phyloP scores from a whole-genome alignment of 1,284 basidiomycete species.

The Puccinia polysora region DNA sequence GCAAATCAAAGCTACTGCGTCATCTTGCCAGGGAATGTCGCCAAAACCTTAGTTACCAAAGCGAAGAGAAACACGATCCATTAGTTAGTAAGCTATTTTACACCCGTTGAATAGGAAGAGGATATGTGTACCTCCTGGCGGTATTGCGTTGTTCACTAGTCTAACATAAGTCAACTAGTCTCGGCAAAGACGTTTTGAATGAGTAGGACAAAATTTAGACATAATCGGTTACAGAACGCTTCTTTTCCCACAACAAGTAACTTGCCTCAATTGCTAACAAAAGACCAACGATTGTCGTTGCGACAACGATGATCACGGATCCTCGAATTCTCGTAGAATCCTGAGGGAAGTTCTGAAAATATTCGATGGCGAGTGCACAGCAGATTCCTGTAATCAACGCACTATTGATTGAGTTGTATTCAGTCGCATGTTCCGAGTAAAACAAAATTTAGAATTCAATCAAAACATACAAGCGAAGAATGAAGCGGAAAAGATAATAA shows the following conservation, averaged over 20 bases:
- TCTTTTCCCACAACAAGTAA: no score
- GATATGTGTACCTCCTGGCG: conserved; percentile 29
- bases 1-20: conserved; percentile 41
- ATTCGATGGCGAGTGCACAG: conserved; percentile 36
- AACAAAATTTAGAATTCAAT: background rate
- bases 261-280: conserved; percentile 40
- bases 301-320: conserved; percentile 41
- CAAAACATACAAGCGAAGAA: no score
- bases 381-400: conserved; percentile 40
- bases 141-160: conserved; percentile 29
- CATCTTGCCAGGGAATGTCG: conserved; percentile 44
- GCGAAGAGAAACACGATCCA: background rate
- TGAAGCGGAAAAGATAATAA: background rate
- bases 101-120: background rate
- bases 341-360: conserved; percentile 40
- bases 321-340: conserved; percentile 30
- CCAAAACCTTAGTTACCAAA: conserved; percentile 17
- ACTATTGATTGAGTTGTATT: conserved; percentile 1
- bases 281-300: conserved; percentile 33
- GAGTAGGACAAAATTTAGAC: no score
- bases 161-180: conserved; percentile 29
- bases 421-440: background rate
- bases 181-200: no score
- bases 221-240: no score
- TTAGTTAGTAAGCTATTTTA: background rate